Base-by-base conservation (phyloP, 352 stramenopile species). In the Globisporangium solare region DNA sequence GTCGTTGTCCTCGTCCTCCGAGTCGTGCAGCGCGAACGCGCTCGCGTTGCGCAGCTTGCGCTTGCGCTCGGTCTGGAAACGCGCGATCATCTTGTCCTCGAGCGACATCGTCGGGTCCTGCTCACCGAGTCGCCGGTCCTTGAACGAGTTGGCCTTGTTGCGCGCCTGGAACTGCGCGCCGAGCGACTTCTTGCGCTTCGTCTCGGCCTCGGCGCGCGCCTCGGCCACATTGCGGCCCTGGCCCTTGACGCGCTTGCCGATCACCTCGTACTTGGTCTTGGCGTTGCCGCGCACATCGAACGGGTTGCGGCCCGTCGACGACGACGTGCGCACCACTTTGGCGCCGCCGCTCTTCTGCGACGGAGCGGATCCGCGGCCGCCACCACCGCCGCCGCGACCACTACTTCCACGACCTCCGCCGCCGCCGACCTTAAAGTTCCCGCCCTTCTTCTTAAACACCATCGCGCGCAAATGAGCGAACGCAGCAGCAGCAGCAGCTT, bases 71-170 rank as follows among this genome's bases (percentile, higher is more conserved):
- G 73, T 88, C 68, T 95, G 87, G 70, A 97, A 96, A 47, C 88
- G 84, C 22, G 82, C 73, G 66, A 97, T 92, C 86, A 97, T 96
- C 64, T 96, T 96, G 72, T 97, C 88, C 57, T 97, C 88, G n/a
- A 95, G 68, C 54, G 88, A 95, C 67, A 97, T 74, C 12, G 67
- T 79, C 20, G 83, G 67, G 58, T 92, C 82, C 59, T 94, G 79
- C 51, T 95, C 88, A 27, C 88, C 88, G 14, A 97, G 67, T 4
- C 88, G 87, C 20, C 77, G 75, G 66, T 97, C 90, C 37, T 83
- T 71, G 65, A 97, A 96, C 55, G 80, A 74, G 63, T 97, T 97
- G 37, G 82, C 90, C 66, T 94, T 95, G 68, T 95, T 86, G 42
- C 81, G 89, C 21, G 66, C 52, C 24, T 85, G 64, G 68, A 85